Evolutionary conservation across 2,329 filamentous ascomycete species (phyloP).

Genomic region (Fusarium dimerum): DNA sequence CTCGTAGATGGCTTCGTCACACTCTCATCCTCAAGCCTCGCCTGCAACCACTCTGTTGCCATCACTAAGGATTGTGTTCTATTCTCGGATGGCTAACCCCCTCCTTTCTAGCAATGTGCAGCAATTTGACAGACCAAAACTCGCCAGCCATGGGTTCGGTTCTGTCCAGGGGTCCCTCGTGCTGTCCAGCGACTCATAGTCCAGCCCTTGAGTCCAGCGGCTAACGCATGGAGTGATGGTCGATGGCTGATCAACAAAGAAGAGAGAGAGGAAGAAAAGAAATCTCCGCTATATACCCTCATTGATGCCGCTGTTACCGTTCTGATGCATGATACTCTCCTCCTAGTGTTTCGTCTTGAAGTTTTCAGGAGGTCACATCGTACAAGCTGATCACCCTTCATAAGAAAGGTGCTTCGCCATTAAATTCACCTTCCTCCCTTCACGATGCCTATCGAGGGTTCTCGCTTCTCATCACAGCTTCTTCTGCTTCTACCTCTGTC

Average conservation of each 20-base stretch:
- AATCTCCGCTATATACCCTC: slow-evolving; percentile 58
- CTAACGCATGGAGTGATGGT: slow-evolving; percentile 44
- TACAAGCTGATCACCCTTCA: slow-evolving; percentile 32
- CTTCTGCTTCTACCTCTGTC: slow-evolving; percentile 30
- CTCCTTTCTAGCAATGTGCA: slow-evolving; percentile 38
- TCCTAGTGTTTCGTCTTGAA: slow-evolving; percentile 52
- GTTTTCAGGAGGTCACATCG: slow-evolving; percentile 45
- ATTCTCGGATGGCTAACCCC: slow-evolving; percentile 30
- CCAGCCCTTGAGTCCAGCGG: slow-evolving; percentile 41
- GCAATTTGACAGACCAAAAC: slow-evolving; percentile 27
- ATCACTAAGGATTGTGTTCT: slow-evolving; percentile 36
- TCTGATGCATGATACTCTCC: slow-evolving; percentile 46
- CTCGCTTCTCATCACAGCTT: slow-evolving; percentile 29
- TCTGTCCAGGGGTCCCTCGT: slow-evolving; percentile 25
- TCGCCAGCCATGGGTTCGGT: slow-evolving; percentile 16
- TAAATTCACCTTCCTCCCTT: slow-evolving; percentile 26
- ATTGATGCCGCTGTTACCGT: slow-evolving; percentile 45
- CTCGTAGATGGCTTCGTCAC: slow-evolving; percentile 23
- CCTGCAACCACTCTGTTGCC: slow-evolving; percentile 32
- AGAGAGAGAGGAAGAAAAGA: too few species aligned
- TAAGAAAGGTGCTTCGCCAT: slow-evolving; percentile 31
- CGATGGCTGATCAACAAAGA: slow-evolving; percentile 47
- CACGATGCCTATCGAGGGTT: slow-evolving; percentile 43
- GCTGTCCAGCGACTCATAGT: slow-evolving; percentile 43
- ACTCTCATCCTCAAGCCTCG: slow-evolving; percentile 22